A percentile compares a stretch with the other conserved stretches of the same genome.
Conservation (phyloP, 2,329 filamentous ascomycete genomes). For the Diaporthe ilicicola region DNA sequence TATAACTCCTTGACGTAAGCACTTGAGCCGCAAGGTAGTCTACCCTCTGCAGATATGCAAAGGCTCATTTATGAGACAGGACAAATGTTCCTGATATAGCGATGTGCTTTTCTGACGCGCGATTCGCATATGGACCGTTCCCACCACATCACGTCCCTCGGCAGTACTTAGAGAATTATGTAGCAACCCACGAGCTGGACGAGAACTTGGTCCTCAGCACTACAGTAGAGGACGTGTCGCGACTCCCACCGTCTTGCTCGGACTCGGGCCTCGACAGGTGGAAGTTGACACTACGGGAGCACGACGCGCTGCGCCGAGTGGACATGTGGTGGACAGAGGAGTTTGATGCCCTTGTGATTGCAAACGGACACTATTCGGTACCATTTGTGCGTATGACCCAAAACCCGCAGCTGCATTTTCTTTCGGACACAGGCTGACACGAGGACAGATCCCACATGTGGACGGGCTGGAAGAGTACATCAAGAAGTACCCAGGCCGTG, state of each 20-base stretch:
- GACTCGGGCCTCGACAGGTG: slow-evolving; percentile 43
- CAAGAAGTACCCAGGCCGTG: slow-evolving; percentile 48
- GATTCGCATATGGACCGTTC: slow-evolving; percentile 64
- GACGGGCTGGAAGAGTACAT: slow-evolving; percentile 52
- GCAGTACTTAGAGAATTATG: slow-evolving; percentile 65
- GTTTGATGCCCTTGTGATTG: slow-evolving; percentile 55
- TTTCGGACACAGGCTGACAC: background rate
- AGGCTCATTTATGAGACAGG: slow-evolving; percentile 37
- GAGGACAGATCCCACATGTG: slow-evolving; percentile 53
- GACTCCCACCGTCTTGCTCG: slow-evolving; percentile 35
- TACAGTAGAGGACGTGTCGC: slow-evolving; percentile 59
- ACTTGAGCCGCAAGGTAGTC: accelerated
- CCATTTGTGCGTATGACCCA: slow-evolving; percentile 49
- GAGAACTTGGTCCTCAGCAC: slow-evolving; percentile 56
- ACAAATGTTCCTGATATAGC: slow-evolving; percentile 66
- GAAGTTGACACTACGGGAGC: slow-evolving; percentile 57
- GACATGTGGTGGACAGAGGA: slow-evolving; percentile 64
- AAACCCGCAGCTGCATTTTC: background rate
- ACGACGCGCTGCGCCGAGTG: slow-evolving; percentile 51
- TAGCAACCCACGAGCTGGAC: slow-evolving; percentile 59
- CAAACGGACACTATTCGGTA: slow-evolving; percentile 54
- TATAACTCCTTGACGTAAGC: slow-evolving; percentile 61
- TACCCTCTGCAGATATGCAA: background rate
- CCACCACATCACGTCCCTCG: slow-evolving; percentile 62
- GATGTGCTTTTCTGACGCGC: slow-evolving; percentile 63